Conservation (phyloP, 805 yeast species). For the Torulaspora delbrueckii region DNA sequence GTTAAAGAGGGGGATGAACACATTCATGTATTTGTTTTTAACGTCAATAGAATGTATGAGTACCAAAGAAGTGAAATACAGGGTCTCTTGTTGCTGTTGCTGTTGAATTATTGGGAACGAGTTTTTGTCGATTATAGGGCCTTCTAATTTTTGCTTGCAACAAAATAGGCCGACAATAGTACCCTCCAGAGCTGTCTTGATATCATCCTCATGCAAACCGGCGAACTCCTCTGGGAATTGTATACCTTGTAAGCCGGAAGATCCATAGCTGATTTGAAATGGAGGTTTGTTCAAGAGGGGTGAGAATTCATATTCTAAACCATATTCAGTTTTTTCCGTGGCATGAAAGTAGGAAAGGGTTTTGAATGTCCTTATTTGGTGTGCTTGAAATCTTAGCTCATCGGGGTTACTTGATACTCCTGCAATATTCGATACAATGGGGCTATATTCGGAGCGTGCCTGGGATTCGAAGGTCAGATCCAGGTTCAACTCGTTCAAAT, state of each 20-base stretch:
- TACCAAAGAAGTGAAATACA: conserved; percentile 35
- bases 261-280: conserved; percentile 38
- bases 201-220: conserved; percentile 32
- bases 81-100: not conserved
- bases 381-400: conserved; percentile 40
- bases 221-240: conserved; percentile 34
- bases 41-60: conserved; percentile 63
- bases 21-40: conserved; percentile 39
- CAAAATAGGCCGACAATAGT: conserved; percentile 35
- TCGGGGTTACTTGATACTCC: conserved; percentile 36
- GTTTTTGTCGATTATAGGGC: conserved; percentile 14
- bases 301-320: conserved; percentile 37
- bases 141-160: conserved; percentile 10
- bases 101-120: conserved; percentile 19
- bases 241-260: conserved; percentile 37
- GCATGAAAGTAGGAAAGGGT: conserved; percentile 51
- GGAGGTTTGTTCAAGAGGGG: conserved; percentile 43
- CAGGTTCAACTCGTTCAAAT: conserved; percentile 28
- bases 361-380: conserved; percentile 50
- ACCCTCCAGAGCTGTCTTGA: conserved; percentile 36
- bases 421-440: conserved; percentile 31
- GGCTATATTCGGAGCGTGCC: conserved; percentile 29
- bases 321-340: conserved; percentile 14
- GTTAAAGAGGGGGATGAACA: conserved; percentile 48
- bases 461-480: conserved; percentile 28